Conservation (phyloP, 164 flowering plant species). For the Brasenia schreberi region DNA sequence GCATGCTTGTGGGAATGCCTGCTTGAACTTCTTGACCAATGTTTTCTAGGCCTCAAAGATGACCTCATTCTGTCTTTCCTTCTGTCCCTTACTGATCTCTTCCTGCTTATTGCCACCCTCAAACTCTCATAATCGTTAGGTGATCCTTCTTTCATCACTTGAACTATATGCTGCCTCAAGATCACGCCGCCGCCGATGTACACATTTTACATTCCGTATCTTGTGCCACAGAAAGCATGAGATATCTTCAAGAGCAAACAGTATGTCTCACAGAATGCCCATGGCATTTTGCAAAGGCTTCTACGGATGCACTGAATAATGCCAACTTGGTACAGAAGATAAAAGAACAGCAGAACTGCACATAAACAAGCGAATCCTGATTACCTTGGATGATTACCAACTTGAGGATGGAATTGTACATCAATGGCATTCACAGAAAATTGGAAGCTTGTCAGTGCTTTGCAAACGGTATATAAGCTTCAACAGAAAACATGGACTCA, state of each 20-base stretch:
- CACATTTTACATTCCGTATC: slow-evolving; percentile 38
- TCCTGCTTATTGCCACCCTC: slow-evolving; percentile 12
- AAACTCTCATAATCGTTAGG: slow-evolving; percentile 1
- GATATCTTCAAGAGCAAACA: slow-evolving; percentile 29
- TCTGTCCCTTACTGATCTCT: slow-evolving; percentile 18
- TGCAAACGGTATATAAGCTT: too few relatives aligned
- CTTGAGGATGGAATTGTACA: too few relatives aligned
- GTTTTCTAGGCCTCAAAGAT: slow-evolving; percentile 16
- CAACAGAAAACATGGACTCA: too few relatives aligned
- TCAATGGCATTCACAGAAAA: too few relatives aligned
- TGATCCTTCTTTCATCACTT: slow-evolving; percentile 11
- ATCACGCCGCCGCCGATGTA: slow-evolving; percentile 35
- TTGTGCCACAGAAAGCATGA: slow-evolving; percentile 49
- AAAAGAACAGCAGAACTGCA: slow-evolving; percentile 44
- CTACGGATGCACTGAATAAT: slow-evolving; percentile 50
- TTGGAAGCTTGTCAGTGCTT: too few relatives aligned
- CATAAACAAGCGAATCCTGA: background rate
- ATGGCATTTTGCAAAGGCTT: slow-evolving; percentile 57
- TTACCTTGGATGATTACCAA: too few relatives aligned
- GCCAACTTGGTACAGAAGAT: slow-evolving; percentile 49
- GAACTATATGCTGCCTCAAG: slow-evolving; percentile 30
- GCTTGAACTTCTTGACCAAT: slow-evolving; percentile 2
- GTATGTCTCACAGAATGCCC: slow-evolving; percentile 47
- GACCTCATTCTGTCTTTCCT: slow-evolving; percentile 14
- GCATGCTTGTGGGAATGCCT: background rate